Conservation (phyloP, 2,329 filamentous ascomycete genomes). For the Ophiocordyceps unilateralis region DNA sequence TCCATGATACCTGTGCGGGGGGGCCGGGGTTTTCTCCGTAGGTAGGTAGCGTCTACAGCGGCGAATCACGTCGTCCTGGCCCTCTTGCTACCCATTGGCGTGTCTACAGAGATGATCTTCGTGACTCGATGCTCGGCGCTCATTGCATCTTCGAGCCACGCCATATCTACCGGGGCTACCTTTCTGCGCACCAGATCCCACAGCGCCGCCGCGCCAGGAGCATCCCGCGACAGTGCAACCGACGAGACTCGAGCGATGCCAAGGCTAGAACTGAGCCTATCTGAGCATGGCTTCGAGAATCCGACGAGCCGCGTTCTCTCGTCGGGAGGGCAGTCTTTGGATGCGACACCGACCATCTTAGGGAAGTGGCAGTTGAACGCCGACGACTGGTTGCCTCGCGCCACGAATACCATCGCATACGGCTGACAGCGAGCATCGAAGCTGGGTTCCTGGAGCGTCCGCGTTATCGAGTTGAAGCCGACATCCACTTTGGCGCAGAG, state of each 20-base stretch:
- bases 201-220: constrained; percentile 39
- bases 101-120: constrained; percentile 18
- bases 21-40: too few relatives aligned
- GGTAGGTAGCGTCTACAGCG: not conserved
- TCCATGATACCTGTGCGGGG: too few relatives aligned
- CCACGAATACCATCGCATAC: constrained; percentile 40
- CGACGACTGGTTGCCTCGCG: constrained; percentile 37
- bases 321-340: constrained; percentile 19
- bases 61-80: not conserved
- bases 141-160: constrained; percentile 27
- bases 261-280: constrained; percentile 36
- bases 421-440: constrained; percentile 1
- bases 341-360: constrained; percentile 33
- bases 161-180: constrained; percentile 32
- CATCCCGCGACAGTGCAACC: constrained; percentile 37
- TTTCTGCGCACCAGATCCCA: constrained; percentile 35
- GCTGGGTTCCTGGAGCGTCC: constrained; percentile 30
- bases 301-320: constrained; percentile 39
- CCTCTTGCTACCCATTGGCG: constrained; percentile 15
- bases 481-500: constrained; percentile 41
- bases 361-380: constrained; percentile 44
- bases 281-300: constrained; percentile 41
- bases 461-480: constrained; percentile 47
- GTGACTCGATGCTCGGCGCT: constrained; percentile 13
- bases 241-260: constrained; percentile 48